phyloP scores from a whole-genome alignment of 257 asterid species.

The Ajuga chamaepitys region DNA sequence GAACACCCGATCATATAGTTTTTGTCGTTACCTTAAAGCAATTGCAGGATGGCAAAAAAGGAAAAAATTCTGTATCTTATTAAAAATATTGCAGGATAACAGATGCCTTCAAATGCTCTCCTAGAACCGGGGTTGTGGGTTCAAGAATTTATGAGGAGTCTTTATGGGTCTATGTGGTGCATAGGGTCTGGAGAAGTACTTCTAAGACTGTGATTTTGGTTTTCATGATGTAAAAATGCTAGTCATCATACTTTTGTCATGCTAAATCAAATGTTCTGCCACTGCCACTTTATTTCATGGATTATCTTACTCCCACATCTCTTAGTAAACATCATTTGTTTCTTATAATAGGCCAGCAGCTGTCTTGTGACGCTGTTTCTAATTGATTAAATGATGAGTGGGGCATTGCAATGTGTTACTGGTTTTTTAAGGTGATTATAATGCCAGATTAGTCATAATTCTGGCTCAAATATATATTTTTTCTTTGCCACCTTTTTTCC shows the following conservation, averaged over 20 bases:
- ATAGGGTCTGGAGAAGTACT: not conserved
- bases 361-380: not conserved
- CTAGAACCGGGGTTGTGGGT: not conserved
- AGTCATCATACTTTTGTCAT: not conserved
- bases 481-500: not conserved
- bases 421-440: not conserved
- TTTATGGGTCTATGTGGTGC: conserved; percentile 7
- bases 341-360: not conserved
- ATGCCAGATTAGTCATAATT: conserved; percentile 1
- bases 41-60: not conserved
- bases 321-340: not conserved
- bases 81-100: not conserved
- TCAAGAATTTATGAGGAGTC: conserved; percentile 9
- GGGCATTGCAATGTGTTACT: not conserved
- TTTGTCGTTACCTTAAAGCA: conserved; percentile 4
- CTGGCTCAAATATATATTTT: not conserved
- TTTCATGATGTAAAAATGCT: conserved; percentile 4
- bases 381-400: not conserved
- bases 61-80: no score
- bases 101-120: not conserved
- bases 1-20: conserved; percentile 6
- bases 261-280: not conserved
- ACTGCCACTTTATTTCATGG: not conserved
- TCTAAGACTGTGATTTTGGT: not conserved
- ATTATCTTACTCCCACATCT: not conserved